Percentiles rank a stretch among this genome's conserved stretches.
phyloP scores from a whole-genome alignment of 2,329 filamentous ascomycete genomes.

The Fulvia fulva region DNA sequence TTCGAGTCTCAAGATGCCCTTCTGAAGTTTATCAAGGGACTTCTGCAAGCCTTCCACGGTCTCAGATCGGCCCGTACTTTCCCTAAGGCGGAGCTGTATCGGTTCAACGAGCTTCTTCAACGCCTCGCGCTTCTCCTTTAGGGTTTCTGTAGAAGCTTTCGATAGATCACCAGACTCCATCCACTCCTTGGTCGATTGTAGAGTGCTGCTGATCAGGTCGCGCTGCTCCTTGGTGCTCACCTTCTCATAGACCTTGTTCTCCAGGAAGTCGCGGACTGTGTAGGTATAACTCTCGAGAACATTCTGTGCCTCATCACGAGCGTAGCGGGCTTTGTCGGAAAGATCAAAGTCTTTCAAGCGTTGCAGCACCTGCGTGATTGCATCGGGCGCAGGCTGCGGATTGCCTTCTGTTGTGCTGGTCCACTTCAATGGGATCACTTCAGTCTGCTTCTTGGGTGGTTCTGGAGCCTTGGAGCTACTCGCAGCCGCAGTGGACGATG shows the following conservation, averaged over 20 bases:
- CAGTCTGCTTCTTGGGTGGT: constrained; percentile 47
- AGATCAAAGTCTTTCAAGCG: constrained; percentile 75
- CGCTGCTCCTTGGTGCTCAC: constrained; percentile 68
- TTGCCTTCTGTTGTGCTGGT: constrained; percentile 45
- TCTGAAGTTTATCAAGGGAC: constrained; percentile 65
- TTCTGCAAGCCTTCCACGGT: constrained; percentile 64
- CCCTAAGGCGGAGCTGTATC: constrained; percentile 69
- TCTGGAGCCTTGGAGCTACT: constrained; percentile 41
- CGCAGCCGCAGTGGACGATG: constrained; percentile 35
- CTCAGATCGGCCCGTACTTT: constrained; percentile 67
- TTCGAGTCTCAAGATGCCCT: constrained; percentile 67
- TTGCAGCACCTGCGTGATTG: constrained; percentile 59
- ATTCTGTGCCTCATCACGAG: constrained; percentile 84
- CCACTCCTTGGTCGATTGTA: constrained; percentile 76
- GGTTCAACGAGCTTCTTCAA: constrained; percentile 76
- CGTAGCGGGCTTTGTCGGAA: constrained; percentile 72
- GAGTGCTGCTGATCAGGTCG: constrained; percentile 61
- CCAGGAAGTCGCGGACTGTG: constrained; percentile 75
- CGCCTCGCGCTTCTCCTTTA: constrained; percentile 71
- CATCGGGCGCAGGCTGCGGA: constrained; percentile 56
- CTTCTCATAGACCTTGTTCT: constrained; percentile 68
- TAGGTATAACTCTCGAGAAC: constrained; percentile 93
- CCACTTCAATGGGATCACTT: constrained; percentile 52
- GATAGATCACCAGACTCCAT: constrained; percentile 70
- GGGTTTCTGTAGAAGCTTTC: constrained; percentile 68